phyloP scores from a whole-genome alignment of 495 filamentous ascomycete species.

The Penicillium taxi region DNA sequence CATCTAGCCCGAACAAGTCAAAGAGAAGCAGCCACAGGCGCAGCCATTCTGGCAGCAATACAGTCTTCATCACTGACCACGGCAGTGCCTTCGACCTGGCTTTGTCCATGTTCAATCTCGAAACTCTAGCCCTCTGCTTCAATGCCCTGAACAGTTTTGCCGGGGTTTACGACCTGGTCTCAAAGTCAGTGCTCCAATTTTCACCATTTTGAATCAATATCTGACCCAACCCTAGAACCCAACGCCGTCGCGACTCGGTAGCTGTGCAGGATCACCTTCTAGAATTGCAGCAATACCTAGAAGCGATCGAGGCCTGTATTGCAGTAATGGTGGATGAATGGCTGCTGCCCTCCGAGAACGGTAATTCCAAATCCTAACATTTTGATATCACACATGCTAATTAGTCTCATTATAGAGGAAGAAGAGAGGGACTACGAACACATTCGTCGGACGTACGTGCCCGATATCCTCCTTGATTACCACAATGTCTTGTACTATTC shows the following conservation, averaged over 20 bases:
- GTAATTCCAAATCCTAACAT: conserved; percentile 22
- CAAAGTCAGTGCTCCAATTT: conserved; percentile 26
- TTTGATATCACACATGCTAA: conserved; percentile 3
- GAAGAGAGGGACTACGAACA: conserved; percentile 37
- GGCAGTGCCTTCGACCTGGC: conserved; percentile 36
- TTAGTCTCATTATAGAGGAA: conserved; percentile 21
- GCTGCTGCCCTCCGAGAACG: conserved; percentile 26
- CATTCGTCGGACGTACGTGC: conserved; percentile 68
- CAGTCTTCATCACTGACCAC: conserved; percentile 2
- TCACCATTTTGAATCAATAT: background rate
- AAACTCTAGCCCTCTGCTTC: conserved; percentile 58
- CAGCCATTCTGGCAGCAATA: conserved; percentile 17
- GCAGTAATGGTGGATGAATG: conserved; percentile 36
- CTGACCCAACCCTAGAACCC: conserved; percentile 21
- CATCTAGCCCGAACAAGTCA: conserved; percentile 29
- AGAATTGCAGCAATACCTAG: conserved; percentile 26
- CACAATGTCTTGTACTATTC: conserved; percentile 63
- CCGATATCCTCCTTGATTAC: conserved; percentile 76
- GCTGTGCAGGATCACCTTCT: conserved; percentile 27
- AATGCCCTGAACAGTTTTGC: conserved; percentile 57
- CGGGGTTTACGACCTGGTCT: conserved; percentile 36
- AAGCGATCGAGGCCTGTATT: conserved; percentile 25
- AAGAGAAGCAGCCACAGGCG: conserved; percentile 21
- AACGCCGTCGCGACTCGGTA: conserved; percentile 28
- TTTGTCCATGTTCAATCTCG: conserved; percentile 63